Evolutionary conservation across 306 rosid species (phyloP), one percentile per base, ranked within the genome.

Genomic region (Gastrolobium bilobum): DNA sequence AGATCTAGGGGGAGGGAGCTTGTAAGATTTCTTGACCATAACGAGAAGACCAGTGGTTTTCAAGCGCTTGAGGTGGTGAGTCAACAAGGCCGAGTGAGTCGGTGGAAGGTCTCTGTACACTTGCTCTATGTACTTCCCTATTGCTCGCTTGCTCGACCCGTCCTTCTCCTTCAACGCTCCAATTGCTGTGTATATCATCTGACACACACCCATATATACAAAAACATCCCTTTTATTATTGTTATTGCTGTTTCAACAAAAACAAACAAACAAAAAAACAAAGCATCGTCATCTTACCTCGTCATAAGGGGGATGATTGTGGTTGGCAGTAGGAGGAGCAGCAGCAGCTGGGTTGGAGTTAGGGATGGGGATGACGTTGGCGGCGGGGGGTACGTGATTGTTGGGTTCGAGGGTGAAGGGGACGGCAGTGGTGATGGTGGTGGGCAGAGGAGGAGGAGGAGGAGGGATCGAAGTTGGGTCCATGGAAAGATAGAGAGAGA

Each of bases 61-160:
- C 84, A 93, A 78, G 4, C 84, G 86, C 79, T 85, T 83, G 37
- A 93, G 92, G 39, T 90, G 87, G 52, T 85, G 86, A 67, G 88
- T 84, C 76, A 93, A 84, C 67, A 89, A 5, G 43, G 86, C 29
- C 0, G 82, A 2, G 88, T 86, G 90, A 34, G 78, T 80, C 0
- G 89, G 48, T 0, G 92, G 96, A 30, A 90, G 90, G 52, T 68
- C 71, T 4, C 53, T 6, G 86, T 87, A 88, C 4, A 37, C 65
- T 62, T 79, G 86, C 73, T 89, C 89, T 50, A 93, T 90, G 84
- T 83, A 90, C 81, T 89, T 93, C 0, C 78, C 86, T 42, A 93
- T 93, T 0, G 97, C 96, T 35, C 79, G 77, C 76, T 84, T 87
- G 86, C 94, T 93, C n/a, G 96, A 93, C 9, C 97, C 97, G 1